Base-by-base conservation (phyloP, 345 rosid species). In the Eutrema yunnanense region DNA sequence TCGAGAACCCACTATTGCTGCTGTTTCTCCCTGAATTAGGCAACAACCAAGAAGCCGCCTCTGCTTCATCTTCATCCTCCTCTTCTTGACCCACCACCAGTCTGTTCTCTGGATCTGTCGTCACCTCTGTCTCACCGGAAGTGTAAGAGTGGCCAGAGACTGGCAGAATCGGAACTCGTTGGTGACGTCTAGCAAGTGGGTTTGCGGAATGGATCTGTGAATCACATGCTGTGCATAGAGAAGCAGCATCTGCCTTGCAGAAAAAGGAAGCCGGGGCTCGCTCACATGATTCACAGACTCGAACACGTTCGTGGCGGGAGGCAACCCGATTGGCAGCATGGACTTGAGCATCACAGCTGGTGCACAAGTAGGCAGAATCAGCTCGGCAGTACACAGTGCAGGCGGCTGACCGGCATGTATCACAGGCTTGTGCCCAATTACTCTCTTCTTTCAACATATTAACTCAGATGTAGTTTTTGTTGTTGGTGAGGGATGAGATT, bases 141-240 rank as follows among this genome's bases (percentile, higher is more conserved):
- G 79, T 62, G 46, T 51, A 48, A 0, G 68, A 62, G 53, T 77
- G 53, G 5, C 80, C 85, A 27, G 72, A 74, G 2, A 67, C 73
- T 0, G 95, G 95, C 37, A 80, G 85, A 54, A 91, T 83, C 0
- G 97, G 89, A 16, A 94, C 86, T 1, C 99, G 86, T 40, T 84
- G 90, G 81, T 94, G 98, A 72, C 98, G 97, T 75, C 96, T 85
- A 6, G 97, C 97, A 1, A 94, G 90, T 2, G 96, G 96, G 74
- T 94, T 94, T 38, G 96, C 97, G 0, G 96, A 88, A 67, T 94
- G 98, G 76, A 94, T 86, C 19, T 86, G 89, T 5, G 90, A 82
- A 59, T 94, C 97, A 32, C 98, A 94, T 53, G 89, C 71, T 3
- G 78, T 42, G 62, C 98, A 94, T n/a, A 94, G 86, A 26, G 96